Evolutionary conservation across 2,329 filamentous ascomycete genomes (phyloP), one percentile per base, ranked within the genome.

Genomic region (Colletotrichum costaricense): DNA sequence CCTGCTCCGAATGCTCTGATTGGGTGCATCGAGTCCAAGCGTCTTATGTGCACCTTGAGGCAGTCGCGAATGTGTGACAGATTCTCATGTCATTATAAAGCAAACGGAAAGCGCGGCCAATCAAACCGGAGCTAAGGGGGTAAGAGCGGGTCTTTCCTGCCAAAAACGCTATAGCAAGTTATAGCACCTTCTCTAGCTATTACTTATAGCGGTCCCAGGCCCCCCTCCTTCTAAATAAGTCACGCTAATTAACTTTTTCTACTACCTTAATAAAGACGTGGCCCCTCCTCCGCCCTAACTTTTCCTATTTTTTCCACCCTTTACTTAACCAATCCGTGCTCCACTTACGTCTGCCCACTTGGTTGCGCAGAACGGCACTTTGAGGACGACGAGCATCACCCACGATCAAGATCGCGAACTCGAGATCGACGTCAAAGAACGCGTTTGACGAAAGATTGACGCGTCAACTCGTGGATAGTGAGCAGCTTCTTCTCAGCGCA

Each of bases 401-500:
- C 38, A 42, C 38, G 38, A 42, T 42, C 38, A 42, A 49, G 19
- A 22, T 49, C 42, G 42, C 19, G 42, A 49, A n/a, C 19, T 49
- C 42, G 19, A 9, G 19, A 49, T 22, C 42, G 54, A 42, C 38
- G 16, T 42, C 38, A 42, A 42, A 35, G 35, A 22, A 28, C 69
- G 69, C 26, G 69, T 69, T 33, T 14, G 69, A 5, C 38, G 38
- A 6, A 2, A 33, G 9, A 26, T 9, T 8, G 28, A 59, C 69
- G 69, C 69, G 69, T 64, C 65, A 55, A 52, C 5, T 11, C 42
- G 58, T 59, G 69, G 11, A 49, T 14, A 6, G 30, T 59, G 6
- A 33, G 16, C 6, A 2, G 5, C 3, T 22, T 5, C 14, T 5
- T 6, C 22, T 9, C 4, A 11, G 3, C 35, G 2, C 2, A 1